Evolutionary conservation across 495 filamentous ascomycete genomes (phyloP).

Genomic region (Podospora sp.): DNA sequence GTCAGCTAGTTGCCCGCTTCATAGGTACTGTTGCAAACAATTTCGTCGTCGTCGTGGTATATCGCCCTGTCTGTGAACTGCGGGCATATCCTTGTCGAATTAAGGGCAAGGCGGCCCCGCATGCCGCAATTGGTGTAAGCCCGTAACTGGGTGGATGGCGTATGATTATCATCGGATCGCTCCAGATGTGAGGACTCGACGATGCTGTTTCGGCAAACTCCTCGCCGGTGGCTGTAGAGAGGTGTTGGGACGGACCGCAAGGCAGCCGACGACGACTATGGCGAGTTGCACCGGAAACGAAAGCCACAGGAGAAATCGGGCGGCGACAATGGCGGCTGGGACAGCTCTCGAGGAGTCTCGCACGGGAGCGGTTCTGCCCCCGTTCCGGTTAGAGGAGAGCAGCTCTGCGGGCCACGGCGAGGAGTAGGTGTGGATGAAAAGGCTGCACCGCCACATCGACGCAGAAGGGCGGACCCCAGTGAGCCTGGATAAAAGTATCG

Average conservation of each 20-base stretch:
- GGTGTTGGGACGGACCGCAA: neutral
- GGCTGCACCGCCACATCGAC: slow-evolving; percentile 11
- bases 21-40: neutral
- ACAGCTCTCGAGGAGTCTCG: neutral
- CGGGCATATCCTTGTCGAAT: slow-evolving; percentile 14
- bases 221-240: neutral
- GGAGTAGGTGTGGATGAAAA: neutral
- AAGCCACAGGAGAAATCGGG: neutral
- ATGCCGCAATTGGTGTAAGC: slow-evolving; percentile 9
- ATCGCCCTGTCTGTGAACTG: neutral
- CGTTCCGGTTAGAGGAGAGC: neutral
- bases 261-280: slow-evolving; percentile 5
- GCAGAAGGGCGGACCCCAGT: neutral
- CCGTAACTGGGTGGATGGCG: slow-evolving; percentile 11
- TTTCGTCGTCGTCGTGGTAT: neutral
- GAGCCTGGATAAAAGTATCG: slow-evolving; percentile 15
- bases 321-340: neutral
- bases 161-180: neutral
- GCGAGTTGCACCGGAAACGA: neutral
- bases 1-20: neutral
- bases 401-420: neutral
- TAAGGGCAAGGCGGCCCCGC: slow-evolving; percentile 9
- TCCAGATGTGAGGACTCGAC: neutral
- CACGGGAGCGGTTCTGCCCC: neutral
- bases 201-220: slow-evolving; percentile 15